Evolutionary conservation across 257 asterid genomes (phyloP), one percentile per base, ranked within the genome.

Genomic region (Solanum chiquidenum): DNA sequence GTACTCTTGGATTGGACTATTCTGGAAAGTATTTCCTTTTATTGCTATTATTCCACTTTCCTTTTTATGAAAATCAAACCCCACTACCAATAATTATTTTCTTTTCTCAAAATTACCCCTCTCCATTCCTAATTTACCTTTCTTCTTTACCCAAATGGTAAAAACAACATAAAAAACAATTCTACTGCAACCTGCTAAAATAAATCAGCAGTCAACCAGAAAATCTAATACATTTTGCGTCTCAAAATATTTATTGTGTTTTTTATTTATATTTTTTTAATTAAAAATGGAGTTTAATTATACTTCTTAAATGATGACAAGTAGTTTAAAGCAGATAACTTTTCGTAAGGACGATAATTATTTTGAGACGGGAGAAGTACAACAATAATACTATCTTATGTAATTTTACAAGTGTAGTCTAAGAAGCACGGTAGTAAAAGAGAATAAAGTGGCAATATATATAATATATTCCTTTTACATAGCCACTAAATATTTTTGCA

Each of bases 1-100:
- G 97, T 95, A 94, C 96, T 92, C 92, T 92, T 90, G 95, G 96
- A 95, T 93, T 93, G 94, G 96, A 92, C 96, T 88, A 90, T 91
- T 92, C 89, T 89, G 92, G 96, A 92, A 95, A 92, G 88, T 85
- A 87, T 94, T 94, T 92, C 98, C 95, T 86, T 94, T 93, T 95
- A 58, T 91, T 90, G 92, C 93, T 66, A 90, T 92, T 95, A 90
- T 94, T 93, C 95, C 92, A 90, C 64, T 92, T 90, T 93, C 96
- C 87, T 94, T 91, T 92, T 95, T 93, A 92, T 89, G 92, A 92
- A 12, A 86, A 84, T 93, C 93, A 90, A 91, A 87, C 92, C 93
- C 92, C 40, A 49, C 85, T 79, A 23, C 55, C 90, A 90, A 86
- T 88, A 13, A 42, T 11, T 31, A 18, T 73, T 42, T 76, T 40